phyloP scores from a whole-genome alignment of 2,329 filamentous ascomycete genomes.

The Paecilomyces variotii region DNA sequence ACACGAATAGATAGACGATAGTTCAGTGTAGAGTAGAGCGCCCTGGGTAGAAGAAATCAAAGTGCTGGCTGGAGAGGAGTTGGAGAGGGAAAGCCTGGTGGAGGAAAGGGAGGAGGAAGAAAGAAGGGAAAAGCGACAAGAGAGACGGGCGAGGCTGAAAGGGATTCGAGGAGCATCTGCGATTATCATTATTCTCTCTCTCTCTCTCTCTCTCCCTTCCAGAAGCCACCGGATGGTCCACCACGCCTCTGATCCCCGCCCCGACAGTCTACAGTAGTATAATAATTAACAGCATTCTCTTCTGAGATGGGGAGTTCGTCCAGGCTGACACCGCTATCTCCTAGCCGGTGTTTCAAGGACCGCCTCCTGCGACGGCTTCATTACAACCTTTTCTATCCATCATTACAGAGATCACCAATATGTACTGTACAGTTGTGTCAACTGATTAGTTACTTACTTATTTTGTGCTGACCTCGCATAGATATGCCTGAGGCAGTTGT shows the following conservation, averaged over 20 bases:
- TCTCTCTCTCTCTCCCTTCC: not conserved
- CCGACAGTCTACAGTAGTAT: not conserved
- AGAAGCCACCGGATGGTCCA: not conserved
- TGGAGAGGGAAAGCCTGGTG: not conserved
- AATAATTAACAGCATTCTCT: not conserved
- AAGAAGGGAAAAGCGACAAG: not conserved
- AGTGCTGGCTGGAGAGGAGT: not conserved
- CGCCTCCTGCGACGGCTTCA: not conserved
- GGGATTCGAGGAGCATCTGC: not conserved
- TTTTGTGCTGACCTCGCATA: too few species aligned
- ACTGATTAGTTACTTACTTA: not conserved
- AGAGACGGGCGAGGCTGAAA: not conserved
- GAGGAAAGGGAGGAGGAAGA: not conserved
- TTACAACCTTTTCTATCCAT: not conserved
- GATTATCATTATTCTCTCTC: not conserved
- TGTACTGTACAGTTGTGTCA: not conserved
- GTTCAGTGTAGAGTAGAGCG: not conserved
- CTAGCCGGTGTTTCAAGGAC: not conserved
- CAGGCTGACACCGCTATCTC: not conserved
- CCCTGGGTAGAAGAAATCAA: slow-evolving; percentile 2
- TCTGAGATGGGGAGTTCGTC: not conserved
- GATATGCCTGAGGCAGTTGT: too few species aligned
- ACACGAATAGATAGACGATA: not conserved
- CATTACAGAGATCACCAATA: too few species aligned
- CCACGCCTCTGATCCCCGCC: not conserved